phyloP scores from a whole-genome alignment of 1,284 basidiomycete species.

The Psilocybe mexicana region DNA sequence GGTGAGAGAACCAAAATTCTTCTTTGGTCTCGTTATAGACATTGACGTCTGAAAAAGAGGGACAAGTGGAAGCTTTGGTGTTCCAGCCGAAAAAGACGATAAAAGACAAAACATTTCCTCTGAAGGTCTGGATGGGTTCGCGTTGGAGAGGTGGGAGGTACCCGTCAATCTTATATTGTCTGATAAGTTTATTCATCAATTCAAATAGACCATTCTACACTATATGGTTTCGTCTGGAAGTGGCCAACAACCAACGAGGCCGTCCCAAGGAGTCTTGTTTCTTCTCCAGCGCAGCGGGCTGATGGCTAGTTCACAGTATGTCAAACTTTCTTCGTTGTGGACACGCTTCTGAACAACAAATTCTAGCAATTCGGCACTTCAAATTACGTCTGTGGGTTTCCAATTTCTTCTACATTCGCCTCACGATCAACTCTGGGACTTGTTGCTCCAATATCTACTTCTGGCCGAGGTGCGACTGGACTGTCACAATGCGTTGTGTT shows the following conservation, averaged over 20 bases:
- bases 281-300: constrained; percentile 85
- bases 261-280: constrained; percentile 81
- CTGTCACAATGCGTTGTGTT: neutral
- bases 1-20: constrained; percentile 47
- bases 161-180: constrained; percentile 21
- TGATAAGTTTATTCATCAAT: neutral
- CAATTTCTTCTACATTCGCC: constrained; percentile 96
- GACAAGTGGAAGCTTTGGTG: constrained; percentile 88
- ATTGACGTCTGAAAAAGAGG: constrained; percentile 55
- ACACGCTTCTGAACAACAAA: constrained; percentile 6
- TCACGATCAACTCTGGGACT: constrained; percentile 97
- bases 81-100: constrained; percentile 70
- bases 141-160: constrained; percentile 94
- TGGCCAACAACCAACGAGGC: constrained; percentile 63
- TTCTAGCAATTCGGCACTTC: constrained; percentile 53
- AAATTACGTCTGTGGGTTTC: constrained; percentile 95
- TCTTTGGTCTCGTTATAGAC: constrained; percentile 5
- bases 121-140: constrained; percentile 80
- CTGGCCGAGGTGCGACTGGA: constrained; percentile 68
- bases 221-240: constrained; percentile 97
- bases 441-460: constrained; percentile 87
- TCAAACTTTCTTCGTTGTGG: constrained; percentile 11
- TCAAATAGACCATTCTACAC: constrained; percentile 85
- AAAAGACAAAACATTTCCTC: constrained; percentile 55
- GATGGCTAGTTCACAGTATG: constrained; percentile 71